Percentiles rank a stretch among this genome's conserved stretches.
These are phyloP conservation scores for Saccharum hybrid DNA, from an alignment of 202 grass and related monocot species.

Conservation along the genomic window DNA sequence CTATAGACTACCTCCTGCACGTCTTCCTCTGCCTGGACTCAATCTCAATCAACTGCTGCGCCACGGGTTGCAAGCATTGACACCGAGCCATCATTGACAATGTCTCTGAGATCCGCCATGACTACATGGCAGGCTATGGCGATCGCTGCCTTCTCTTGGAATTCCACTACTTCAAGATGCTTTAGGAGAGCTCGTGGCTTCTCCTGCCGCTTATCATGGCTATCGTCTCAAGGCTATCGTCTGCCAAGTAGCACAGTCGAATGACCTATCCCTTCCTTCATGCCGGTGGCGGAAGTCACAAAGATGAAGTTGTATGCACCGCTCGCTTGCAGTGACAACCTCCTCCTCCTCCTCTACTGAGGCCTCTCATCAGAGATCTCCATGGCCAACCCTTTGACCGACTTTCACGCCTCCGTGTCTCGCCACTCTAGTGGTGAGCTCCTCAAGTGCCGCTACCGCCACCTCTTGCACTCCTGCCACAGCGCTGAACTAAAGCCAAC, in stretches of 20 bases:
- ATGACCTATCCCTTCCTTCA: neutral
- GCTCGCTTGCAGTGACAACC: constrained; percentile 18
- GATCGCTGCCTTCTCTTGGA: constrained; percentile 9
- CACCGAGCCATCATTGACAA: neutral
- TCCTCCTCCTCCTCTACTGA: constrained; percentile 15
- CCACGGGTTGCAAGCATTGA: neutral
- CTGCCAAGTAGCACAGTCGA: neutral
- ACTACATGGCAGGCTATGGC: neutral
- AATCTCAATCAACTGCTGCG: neutral
- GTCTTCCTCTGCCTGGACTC: constrained; percentile 15
- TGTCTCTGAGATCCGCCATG: neutral
- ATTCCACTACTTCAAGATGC: constrained; percentile 13
- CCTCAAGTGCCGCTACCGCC: neutral
- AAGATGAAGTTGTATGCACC: neutral
- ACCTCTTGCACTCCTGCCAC: neutral
- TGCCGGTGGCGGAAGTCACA: neutral
- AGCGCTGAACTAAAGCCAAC: no score
- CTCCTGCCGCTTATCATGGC: neutral
- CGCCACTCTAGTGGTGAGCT: neutral
- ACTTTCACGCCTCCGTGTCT: neutral
- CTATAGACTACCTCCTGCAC: constrained; percentile 31
- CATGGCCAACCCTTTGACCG: constrained; percentile 17
- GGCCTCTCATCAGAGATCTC: neutral
- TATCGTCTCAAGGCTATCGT: neutral
- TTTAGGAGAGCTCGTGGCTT: constrained; percentile 11